A percentile compares a stretch with the other conserved stretches of the same genome.
Evolutionary conservation across 139 green algal species (phyloP).

Genomic region (Chlorella sp.): DNA sequence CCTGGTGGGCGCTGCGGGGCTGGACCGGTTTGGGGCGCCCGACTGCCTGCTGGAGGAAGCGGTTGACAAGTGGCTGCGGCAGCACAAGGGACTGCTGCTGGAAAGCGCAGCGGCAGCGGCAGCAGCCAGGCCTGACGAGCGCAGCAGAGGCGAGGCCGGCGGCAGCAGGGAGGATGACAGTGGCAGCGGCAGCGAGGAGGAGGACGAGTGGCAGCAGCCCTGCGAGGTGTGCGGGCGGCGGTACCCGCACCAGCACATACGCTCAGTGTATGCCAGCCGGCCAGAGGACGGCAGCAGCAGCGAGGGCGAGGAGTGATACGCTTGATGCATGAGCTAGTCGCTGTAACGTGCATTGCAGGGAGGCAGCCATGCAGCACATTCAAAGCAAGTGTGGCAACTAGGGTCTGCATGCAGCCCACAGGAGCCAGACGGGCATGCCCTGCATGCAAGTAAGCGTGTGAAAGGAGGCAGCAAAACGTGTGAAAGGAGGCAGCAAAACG

Average conservation of each 20-base stretch:
- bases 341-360: no score
- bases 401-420: no score
- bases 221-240: conserved; percentile 44
- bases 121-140: background rate
- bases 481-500: no score
- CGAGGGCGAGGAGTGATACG: background rate
- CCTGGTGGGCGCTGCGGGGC: background rate
- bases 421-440: no score
- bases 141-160: background rate
- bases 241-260: conserved; percentile 47
- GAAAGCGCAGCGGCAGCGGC: background rate
- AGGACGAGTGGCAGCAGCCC: conserved; percentile 31
- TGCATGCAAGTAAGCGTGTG: no score
- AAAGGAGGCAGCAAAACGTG: no score
- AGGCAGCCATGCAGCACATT: no score
- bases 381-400: no score
- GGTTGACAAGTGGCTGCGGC: conserved; percentile 29
- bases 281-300: background rate
- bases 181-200: conserved; percentile 11
- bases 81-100: background rate
- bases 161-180: background rate
- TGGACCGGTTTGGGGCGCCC: conserved; percentile 25
- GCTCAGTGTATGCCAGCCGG: conserved; percentile 1
- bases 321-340: background rate
- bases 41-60: conserved; percentile 30